phyloP scores from a whole-genome alignment of 495 filamentous ascomycete species.

The Aspergillus egyptiacus region DNA sequence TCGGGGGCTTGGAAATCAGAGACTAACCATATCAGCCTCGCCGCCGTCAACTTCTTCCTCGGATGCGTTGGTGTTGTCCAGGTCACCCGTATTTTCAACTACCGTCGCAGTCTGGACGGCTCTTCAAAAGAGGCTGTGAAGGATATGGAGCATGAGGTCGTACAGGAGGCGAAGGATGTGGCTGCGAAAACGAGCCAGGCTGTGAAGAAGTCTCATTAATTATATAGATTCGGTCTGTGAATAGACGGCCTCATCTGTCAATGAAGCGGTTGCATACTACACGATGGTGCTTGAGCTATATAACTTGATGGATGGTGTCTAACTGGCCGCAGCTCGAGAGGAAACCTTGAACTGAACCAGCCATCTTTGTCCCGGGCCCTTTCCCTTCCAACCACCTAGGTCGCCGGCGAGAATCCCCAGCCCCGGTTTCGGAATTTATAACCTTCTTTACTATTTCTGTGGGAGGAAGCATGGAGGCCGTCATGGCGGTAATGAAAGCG shows the following conservation, averaged over 20 bases:
- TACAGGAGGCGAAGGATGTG: slow-evolving; percentile 35
- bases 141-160: slow-evolving; percentile 43
- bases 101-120: slow-evolving; percentile 53
- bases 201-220: slow-evolving; percentile 27
- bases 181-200: slow-evolving; percentile 22
- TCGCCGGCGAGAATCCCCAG: too few relatives aligned
- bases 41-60: slow-evolving; percentile 97
- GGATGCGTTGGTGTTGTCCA: slow-evolving; percentile 79
- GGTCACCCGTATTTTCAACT: slow-evolving; percentile 67
- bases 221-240: slow-evolving; percentile 4
- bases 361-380: too few relatives aligned
- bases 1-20: too few relatives aligned
- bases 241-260: neutral
- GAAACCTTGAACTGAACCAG: too few relatives aligned
- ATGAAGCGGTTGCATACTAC: neutral
- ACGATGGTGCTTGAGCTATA: too few relatives aligned
- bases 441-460: too few relatives aligned
- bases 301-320: too few relatives aligned
- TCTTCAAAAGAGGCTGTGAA: slow-evolving; percentile 41
- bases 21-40: slow-evolving; percentile 52
- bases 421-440: too few relatives aligned
- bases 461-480: too few relatives aligned
- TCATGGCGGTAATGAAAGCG: too few relatives aligned
- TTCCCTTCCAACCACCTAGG: too few relatives aligned
- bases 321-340: too few relatives aligned